Evolutionary conservation across 2,329 filamentous ascomycete species (phyloP).

Genomic region (Colletotrichum gigasporum): DNA sequence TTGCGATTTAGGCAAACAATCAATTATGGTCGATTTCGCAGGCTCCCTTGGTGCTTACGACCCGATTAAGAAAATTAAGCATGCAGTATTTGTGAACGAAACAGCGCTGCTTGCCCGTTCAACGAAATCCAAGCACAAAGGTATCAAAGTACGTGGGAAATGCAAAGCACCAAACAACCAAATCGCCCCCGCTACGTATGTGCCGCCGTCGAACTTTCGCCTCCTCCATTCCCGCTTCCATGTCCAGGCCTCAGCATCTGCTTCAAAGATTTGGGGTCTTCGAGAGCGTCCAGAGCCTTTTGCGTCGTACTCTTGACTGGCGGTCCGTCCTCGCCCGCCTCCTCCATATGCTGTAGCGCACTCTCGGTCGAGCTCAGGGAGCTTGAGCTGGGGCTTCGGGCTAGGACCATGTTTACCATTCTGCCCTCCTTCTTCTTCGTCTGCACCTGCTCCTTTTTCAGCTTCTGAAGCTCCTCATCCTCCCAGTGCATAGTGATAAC

Average conservation of each 20-base stretch:
- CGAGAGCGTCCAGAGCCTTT: slow-evolving; percentile 58
- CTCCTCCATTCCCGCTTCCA: not conserved
- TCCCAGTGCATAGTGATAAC: slow-evolving; percentile 82
- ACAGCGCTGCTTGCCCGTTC: not conserved
- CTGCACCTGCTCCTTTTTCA: slow-evolving; percentile 81
- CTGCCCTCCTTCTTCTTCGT: slow-evolving; percentile 73
- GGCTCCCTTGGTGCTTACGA: not conserved
- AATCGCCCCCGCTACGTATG: not conserved
- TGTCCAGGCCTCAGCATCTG: slow-evolving; percentile 33
- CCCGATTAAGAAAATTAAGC: not conserved
- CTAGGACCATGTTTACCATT: slow-evolving; percentile 64
- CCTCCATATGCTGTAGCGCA: slow-evolving; percentile 57
- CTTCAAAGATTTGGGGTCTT: slow-evolving; percentile 59
- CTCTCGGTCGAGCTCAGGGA: slow-evolving; percentile 57
- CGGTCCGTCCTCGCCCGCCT: slow-evolving; percentile 45
- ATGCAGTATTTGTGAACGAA: not conserved
- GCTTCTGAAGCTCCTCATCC: slow-evolving; percentile 74
- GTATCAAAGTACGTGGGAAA: slow-evolving; percentile 14
- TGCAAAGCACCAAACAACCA: not conserved
- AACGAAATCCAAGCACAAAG: not conserved
- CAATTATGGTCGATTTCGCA: slow-evolving; percentile 3
- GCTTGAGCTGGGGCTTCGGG: slow-evolving; percentile 59
- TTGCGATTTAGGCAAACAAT: not conserved
- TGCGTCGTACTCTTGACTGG: slow-evolving; percentile 61
- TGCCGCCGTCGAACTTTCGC: slow-evolving; percentile 21